phyloP scores from a whole-genome alignment of 371 early-diverging fungal genomes.

The Haplosporangium sp. region DNA sequence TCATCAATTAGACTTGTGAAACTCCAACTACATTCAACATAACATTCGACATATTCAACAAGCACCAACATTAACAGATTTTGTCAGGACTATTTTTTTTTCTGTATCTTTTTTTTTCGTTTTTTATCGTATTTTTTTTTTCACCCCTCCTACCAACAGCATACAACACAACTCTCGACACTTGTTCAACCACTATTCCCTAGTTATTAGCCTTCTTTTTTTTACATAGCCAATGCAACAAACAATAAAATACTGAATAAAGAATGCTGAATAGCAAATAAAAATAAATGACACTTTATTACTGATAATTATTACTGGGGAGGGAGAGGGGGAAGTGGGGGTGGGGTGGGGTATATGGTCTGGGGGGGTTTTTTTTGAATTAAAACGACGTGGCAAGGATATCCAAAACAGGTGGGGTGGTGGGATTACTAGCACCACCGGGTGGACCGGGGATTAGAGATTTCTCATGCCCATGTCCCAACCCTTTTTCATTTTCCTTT shows the following conservation, averaged over 20 bases:
- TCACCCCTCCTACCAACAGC: background rate
- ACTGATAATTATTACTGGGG: background rate
- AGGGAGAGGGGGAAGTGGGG: too few species aligned
- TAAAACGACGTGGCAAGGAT: conserved; percentile 9
- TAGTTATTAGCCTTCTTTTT: conserved; percentile 1
- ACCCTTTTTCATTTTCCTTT: conserved; percentile 12
- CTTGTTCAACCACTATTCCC: conserved; percentile 2
- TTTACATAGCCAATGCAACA: conserved; percentile 4
- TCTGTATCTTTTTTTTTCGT: background rate
- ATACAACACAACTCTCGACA: background rate
- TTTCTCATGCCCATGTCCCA: conserved; percentile 3
- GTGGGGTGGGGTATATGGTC: too few species aligned
- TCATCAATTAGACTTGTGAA: background rate
- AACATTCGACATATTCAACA: conserved; percentile 5
- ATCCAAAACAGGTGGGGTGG: conserved; percentile 4
- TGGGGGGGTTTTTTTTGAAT: background rate
- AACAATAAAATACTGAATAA: conserved; percentile 1
- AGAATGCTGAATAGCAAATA: background rate
- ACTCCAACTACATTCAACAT: background rate
- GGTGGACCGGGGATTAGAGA: too few species aligned
- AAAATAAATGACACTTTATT: background rate
- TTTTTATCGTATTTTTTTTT: background rate
- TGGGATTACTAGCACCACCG: too few species aligned
- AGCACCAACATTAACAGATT: background rate
- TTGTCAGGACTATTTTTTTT: background rate